Percentiles rank a stretch among this genome's conserved stretches.
These are phyloP conservation scores for Pseudogymnoascus verrucosus DNA, from an alignment of 2,329 filamentous ascomycete species.

Conservation along the genomic window DNA sequence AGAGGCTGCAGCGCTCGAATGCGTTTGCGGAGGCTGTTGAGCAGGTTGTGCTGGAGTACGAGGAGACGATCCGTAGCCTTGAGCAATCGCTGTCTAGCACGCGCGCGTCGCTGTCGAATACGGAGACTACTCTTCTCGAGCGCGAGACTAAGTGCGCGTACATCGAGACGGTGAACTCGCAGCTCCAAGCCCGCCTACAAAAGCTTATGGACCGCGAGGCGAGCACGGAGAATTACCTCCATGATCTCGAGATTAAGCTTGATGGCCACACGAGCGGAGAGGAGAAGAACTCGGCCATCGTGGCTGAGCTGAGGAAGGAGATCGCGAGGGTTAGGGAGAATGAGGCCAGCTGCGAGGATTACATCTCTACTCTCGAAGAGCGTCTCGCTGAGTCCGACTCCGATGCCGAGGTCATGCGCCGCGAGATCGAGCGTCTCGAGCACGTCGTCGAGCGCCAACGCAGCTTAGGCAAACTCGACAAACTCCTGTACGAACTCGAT, in stretches of 20 bases:
- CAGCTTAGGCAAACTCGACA: slow-evolving; percentile 90
- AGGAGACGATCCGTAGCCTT: slow-evolving; percentile 92
- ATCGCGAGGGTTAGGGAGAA: slow-evolving; percentile 81
- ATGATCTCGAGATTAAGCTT: slow-evolving; percentile 82
- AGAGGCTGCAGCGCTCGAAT: slow-evolving; percentile 87
- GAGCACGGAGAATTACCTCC: slow-evolving; percentile 86
- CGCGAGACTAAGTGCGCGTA: slow-evolving; percentile 92
- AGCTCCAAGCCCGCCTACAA: slow-evolving; percentile 82
- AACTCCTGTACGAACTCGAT: slow-evolving; percentile 83
- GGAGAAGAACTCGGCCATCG: slow-evolving; percentile 81
- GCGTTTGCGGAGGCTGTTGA: slow-evolving; percentile 95
- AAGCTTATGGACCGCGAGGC: slow-evolving; percentile 87
- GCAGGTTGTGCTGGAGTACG: slow-evolving; percentile 92
- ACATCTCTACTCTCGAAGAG: slow-evolving; percentile 94
- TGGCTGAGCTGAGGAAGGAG: slow-evolving; percentile 84
- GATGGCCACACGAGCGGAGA: slow-evolving; percentile 87
- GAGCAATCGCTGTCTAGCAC: slow-evolving; percentile 89
- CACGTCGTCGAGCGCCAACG: slow-evolving; percentile 92
- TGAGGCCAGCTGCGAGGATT: slow-evolving; percentile 85
- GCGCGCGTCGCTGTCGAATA: slow-evolving; percentile 69
- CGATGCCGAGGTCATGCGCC: slow-evolving; percentile 92
- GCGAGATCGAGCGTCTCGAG: slow-evolving; percentile 88
- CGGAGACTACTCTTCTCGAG: slow-evolving; percentile 81
- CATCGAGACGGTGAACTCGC: slow-evolving; percentile 81
- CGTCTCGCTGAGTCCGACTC: slow-evolving; percentile 92